A percentile compares a stretch with the other conserved stretches of the same genome.
These are phyloP conservation scores for Rhodomyrtus psidioides DNA, from an alignment of 441 rosid species.

Conservation along the genomic window DNA sequence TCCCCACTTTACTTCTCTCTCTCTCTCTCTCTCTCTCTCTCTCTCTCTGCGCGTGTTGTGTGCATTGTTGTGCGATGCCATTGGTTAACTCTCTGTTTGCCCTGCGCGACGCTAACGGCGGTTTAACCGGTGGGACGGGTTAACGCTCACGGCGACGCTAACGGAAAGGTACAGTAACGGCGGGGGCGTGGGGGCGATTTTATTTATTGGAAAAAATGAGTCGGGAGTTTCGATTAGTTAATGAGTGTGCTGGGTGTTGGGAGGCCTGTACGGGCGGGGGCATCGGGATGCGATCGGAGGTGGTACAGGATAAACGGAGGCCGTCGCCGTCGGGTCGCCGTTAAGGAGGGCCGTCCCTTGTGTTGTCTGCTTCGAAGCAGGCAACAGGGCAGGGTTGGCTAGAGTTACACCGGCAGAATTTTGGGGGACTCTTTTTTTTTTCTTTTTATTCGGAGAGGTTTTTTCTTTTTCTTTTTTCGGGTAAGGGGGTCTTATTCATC, in stretches of 20 bases:
- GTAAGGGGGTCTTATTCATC: not conserved
- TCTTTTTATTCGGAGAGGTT: not conserved
- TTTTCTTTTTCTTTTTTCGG: not conserved
- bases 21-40: constrained; percentile 12
- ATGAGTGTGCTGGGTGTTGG: not conserved
- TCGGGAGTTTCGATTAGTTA: not conserved
- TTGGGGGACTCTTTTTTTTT: constrained; percentile 5
- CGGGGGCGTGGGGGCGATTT: no score
- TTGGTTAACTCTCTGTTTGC: not conserved
- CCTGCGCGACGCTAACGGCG: not conserved
- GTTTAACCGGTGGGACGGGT: not conserved
- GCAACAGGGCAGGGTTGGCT: constrained; percentile 46
- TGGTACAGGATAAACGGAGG: constrained; percentile 24
- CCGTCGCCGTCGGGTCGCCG: constrained; percentile 6
- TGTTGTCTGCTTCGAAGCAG: constrained; percentile 63
- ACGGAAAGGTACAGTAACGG: not conserved
- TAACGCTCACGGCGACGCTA: not conserved
- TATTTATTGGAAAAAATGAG: not conserved
- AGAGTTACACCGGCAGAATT: constrained; percentile 50
- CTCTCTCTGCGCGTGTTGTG: not conserved
- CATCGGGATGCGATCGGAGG: constrained; percentile 20
- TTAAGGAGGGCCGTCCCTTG: constrained; percentile 45
- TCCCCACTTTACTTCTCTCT: constrained; percentile 9
- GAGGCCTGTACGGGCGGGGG: not conserved
- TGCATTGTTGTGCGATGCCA: not conserved